Percentiles rank a stretch among this genome's conserved stretches.
Conservation (phyloP, 2,329 filamentous ascomycete genomes). For the Talaromyces sp. region DNA sequence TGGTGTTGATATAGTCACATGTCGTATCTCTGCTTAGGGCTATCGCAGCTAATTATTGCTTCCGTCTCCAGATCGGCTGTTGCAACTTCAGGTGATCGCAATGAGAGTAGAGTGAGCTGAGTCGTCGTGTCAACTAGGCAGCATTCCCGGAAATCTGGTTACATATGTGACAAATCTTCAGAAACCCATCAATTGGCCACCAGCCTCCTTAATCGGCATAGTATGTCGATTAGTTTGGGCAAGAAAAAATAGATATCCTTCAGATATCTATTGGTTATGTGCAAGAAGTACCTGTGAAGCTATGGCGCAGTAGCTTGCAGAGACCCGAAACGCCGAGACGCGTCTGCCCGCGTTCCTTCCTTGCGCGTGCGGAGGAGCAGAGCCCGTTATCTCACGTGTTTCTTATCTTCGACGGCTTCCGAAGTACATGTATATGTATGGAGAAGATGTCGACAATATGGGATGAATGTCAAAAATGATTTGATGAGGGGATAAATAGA, state of each 20-base stretch:
- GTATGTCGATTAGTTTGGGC: background rate
- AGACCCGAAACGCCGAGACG: background rate
- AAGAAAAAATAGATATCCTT: background rate
- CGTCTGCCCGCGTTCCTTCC: constrained; percentile 3
- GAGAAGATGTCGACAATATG: too few relatives aligned
- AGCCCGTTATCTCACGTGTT: background rate
- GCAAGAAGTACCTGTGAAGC: background rate
- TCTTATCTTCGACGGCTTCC: too few relatives aligned
- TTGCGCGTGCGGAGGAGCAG: background rate
- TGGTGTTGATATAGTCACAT: background rate
- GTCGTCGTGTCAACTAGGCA: background rate
- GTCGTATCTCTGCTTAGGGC: background rate
- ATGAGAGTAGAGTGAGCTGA: background rate
- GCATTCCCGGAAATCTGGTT: background rate
- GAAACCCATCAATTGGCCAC: background rate
- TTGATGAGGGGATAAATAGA: too few relatives aligned
- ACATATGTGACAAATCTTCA: background rate
- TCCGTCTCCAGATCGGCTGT: background rate
- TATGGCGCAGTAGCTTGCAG: background rate
- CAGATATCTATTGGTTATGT: background rate
- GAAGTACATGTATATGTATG: too few relatives aligned
- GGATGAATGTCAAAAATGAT: too few relatives aligned
- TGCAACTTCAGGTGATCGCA: background rate
- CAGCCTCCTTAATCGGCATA: background rate
- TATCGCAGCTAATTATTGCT: background rate